Evolutionary conservation across 208 protist genomes (phyloP).

Genomic region (Angomonas ambiguus): DNA sequence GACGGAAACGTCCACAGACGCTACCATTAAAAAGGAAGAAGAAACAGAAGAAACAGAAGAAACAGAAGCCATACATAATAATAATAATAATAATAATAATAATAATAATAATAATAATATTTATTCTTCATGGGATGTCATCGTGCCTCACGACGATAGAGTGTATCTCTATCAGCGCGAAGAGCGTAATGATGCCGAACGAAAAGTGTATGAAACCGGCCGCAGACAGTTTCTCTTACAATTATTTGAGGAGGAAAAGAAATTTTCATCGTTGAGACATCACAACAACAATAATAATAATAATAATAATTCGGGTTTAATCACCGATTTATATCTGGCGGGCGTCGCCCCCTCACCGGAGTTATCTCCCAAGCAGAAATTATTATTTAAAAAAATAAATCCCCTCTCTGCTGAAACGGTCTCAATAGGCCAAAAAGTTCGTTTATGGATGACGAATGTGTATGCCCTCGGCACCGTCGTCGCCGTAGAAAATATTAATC

Average conservation of each 20-base stretch:
- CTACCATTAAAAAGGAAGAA: no score
- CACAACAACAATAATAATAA: no score
- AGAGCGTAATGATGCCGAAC: conserved; percentile 14
- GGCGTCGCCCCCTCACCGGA: conserved; percentile 38
- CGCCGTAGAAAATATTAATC: conserved; percentile 9
- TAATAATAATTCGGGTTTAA: no score
- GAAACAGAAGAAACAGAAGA: no score
- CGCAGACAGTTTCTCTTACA: conserved; percentile 42
- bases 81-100: not conserved
- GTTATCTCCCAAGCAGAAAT: conserved; percentile 19
- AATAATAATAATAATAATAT: not conserved
- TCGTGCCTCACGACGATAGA: conserved; percentile 65
- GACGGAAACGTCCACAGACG: no score
- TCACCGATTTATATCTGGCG: conserved; percentile 35
- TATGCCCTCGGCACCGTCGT: conserved; percentile 69
- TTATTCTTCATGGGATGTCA: conserved; percentile 44
- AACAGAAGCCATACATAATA: no score
- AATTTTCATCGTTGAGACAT: no score
- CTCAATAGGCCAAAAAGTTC: conserved; percentile 61
- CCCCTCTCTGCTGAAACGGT: conserved; percentile 19
- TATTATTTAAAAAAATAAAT: conserved; percentile 35
- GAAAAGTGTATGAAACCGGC: conserved; percentile 46
- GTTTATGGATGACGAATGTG: conserved; percentile 84
- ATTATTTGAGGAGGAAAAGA: conserved; percentile 35
- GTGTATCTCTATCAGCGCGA: conserved; percentile 13